phyloP scores from a whole-genome alignment of 2,329 filamentous ascomycete species.

The Ceratocystis destructans region DNA sequence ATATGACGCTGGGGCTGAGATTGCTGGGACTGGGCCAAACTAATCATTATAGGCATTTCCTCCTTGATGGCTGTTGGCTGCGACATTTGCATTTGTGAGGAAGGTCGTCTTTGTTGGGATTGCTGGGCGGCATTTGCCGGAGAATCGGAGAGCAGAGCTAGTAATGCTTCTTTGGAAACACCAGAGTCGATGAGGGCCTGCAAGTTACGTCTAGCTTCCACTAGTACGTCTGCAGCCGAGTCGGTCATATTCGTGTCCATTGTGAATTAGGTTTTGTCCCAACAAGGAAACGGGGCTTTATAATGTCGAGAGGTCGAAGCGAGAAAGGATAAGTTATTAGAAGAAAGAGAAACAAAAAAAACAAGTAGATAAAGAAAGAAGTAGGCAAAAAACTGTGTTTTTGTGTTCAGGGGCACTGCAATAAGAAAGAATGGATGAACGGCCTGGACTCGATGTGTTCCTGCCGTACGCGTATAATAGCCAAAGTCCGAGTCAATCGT shows the following conservation, averaged over 20 bases:
- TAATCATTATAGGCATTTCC: slow-evolving; percentile 20
- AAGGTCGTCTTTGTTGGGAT: slow-evolving; percentile 15
- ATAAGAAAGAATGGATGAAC: not conserved
- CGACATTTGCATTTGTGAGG: slow-evolving; percentile 18
- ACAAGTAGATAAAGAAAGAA: not conserved
- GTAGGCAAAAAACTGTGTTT: not conserved
- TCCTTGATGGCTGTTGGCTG: slow-evolving; percentile 16
- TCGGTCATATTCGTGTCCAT: slow-evolving; percentile 22
- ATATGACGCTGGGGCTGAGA: slow-evolving; percentile 11
- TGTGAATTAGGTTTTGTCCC: not conserved
- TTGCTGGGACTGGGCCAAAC: slow-evolving; percentile 15
- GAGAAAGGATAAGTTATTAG: not conserved
- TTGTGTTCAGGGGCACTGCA: not conserved
- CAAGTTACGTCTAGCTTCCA: slow-evolving; percentile 33
- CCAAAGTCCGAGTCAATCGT: slow-evolving; percentile 1
- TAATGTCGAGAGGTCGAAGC: not conserved
- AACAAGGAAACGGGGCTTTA: not conserved
- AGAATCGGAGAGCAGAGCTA: slow-evolving; percentile 21
- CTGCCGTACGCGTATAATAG: not conserved
- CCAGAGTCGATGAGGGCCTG: slow-evolving; percentile 35
- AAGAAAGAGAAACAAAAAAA: not conserved
- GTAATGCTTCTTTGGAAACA: slow-evolving; percentile 30
- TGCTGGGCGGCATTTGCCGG: slow-evolving; percentile 10
- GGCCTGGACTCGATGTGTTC: not conserved
- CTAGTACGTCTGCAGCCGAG: slow-evolving; percentile 32